phyloP scores from a whole-genome alignment of 768 basidiomycete genomes.

The Podaxis sp. region DNA sequence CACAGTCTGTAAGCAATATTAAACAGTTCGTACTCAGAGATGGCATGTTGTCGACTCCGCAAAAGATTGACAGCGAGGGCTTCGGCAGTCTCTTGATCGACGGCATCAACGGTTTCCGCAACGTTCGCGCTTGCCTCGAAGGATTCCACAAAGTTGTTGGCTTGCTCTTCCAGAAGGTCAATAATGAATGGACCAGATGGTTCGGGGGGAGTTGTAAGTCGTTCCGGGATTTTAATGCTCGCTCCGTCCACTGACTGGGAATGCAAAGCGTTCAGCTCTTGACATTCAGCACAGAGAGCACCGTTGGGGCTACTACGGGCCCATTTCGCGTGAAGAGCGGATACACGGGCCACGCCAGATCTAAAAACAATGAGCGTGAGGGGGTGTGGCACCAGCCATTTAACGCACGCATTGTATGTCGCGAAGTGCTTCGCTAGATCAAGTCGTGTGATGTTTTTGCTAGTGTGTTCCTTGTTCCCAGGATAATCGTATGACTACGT shows the following conservation, averaged over 20 bases:
- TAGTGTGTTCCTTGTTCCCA: slow-evolving; percentile 53
- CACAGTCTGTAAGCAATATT: slow-evolving; percentile 48
- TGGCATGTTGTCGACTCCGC: slow-evolving; percentile 47
- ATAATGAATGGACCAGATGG: slow-evolving; percentile 48
- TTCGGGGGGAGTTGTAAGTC: slow-evolving; percentile 50
- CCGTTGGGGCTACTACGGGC: slow-evolving; percentile 52
- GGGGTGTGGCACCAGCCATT: not conserved
- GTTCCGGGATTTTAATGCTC: slow-evolving; percentile 56
- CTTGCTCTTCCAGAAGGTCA: slow-evolving; percentile 48
- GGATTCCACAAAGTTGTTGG: slow-evolving; percentile 41
- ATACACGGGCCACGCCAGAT: slow-evolving; percentile 55
- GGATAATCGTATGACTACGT: slow-evolving; percentile 67
- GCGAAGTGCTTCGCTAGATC: slow-evolving; percentile 70
- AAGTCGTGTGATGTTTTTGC: slow-evolving; percentile 46
- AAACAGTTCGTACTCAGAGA: slow-evolving; percentile 65
- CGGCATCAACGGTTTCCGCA: slow-evolving; percentile 21
- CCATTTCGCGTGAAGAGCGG: slow-evolving; percentile 62
- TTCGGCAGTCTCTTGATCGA: slow-evolving; percentile 37
- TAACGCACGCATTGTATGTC: slow-evolving; percentile 55
- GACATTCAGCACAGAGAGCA: slow-evolving; percentile 63
- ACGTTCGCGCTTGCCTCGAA: slow-evolving; percentile 35
- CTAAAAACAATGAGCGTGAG: slow-evolving; percentile 29
- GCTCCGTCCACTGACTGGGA: slow-evolving; percentile 72
- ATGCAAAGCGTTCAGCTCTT: slow-evolving; percentile 70
- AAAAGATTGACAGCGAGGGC: slow-evolving; percentile 45